A percentile compares a stretch with the other conserved stretches of the same genome.
phyloP scores from a whole-genome alignment of 768 basidiomycete genomes.

The Rhodotorula babjevae region DNA sequence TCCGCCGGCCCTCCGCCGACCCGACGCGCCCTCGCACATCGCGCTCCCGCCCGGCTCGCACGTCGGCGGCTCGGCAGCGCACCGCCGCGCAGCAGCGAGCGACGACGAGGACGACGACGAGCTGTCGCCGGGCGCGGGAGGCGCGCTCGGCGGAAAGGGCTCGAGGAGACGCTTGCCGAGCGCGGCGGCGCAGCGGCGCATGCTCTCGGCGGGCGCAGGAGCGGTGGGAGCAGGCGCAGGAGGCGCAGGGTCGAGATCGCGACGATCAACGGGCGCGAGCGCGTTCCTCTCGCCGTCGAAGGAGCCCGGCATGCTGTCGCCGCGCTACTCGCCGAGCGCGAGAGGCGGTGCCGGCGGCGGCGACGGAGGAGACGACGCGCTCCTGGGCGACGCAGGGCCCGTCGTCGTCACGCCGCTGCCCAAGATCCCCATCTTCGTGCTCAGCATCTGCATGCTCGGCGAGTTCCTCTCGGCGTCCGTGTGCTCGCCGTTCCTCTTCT shows the following conservation, averaged over 20 bases:
- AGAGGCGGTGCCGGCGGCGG: neutral
- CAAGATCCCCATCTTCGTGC: slow-evolving; percentile 76
- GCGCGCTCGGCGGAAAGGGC: neutral
- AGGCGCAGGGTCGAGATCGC: neutral
- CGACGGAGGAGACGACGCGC: neutral
- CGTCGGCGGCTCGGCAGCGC: neutral
- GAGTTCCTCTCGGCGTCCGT: slow-evolving; percentile 88
- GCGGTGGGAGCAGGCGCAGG: neutral
- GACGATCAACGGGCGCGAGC: neutral
- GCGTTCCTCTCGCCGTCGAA: slow-evolving; percentile 11
- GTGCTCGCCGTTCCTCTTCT: slow-evolving; percentile 84
- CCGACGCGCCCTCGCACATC: neutral
- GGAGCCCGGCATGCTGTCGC: slow-evolving; percentile 1
- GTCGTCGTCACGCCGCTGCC: slow-evolving; percentile 66
- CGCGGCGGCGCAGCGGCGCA: neutral
- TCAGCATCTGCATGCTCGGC: slow-evolving; percentile 67
- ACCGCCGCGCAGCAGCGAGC: slow-evolving; percentile 1
- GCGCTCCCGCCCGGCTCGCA: neutral
- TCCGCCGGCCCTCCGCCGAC: neutral
- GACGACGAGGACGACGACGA: slow-evolving; percentile 13
- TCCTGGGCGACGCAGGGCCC: neutral
- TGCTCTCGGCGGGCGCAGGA: neutral
- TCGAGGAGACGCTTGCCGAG: neutral
- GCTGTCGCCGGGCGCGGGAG: neutral
- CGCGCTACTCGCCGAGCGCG: neutral